phyloP scores from a whole-genome alignment of 2,329 filamentous ascomycete species.

The Colletotrichum tropicale region DNA sequence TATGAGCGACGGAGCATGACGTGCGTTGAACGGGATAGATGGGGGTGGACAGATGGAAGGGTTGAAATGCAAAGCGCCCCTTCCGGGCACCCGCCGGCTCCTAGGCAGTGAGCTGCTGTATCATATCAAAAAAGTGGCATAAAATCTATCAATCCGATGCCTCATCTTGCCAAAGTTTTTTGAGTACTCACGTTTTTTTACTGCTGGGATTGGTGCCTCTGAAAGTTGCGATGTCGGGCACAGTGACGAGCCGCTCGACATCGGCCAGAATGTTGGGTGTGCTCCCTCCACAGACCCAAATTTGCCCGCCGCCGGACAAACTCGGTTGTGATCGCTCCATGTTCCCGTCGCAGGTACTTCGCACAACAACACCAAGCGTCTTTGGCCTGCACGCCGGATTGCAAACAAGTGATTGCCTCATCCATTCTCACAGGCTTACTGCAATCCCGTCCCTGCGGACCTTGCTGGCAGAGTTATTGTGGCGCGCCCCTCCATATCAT shows the following conservation, averaged over 20 bases:
- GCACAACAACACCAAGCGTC: not conserved
- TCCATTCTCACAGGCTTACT: not conserved
- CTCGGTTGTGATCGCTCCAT: slow-evolving; percentile 17
- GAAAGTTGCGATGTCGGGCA: slow-evolving; percentile 9
- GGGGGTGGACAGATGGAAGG: not conserved
- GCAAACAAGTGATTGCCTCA: not conserved
- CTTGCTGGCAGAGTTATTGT: not conserved
- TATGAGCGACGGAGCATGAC: not conserved
- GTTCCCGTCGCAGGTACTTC: not conserved
- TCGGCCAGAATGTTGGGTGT: slow-evolving; percentile 11
- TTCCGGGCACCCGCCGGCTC: slow-evolving; percentile 15
- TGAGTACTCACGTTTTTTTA: not conserved
- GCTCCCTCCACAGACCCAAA: slow-evolving; percentile 18
- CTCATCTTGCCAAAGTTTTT: not conserved
- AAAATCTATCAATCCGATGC: slow-evolving; percentile 16
- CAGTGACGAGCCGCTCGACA: not conserved
- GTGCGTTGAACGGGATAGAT: slow-evolving; percentile 11
- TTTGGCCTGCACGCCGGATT: not conserved
- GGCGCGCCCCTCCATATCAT: not conserved
- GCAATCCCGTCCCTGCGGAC: not conserved
- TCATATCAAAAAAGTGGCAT: slow-evolving; percentile 20
- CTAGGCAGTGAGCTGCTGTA: slow-evolving; percentile 14
- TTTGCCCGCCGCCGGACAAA: slow-evolving; percentile 21
- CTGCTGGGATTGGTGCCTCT: not conserved
- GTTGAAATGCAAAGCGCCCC: not conserved